phyloP scores from a whole-genome alignment of 768 basidiomycete genomes.

The Clathrus columnatus region DNA sequence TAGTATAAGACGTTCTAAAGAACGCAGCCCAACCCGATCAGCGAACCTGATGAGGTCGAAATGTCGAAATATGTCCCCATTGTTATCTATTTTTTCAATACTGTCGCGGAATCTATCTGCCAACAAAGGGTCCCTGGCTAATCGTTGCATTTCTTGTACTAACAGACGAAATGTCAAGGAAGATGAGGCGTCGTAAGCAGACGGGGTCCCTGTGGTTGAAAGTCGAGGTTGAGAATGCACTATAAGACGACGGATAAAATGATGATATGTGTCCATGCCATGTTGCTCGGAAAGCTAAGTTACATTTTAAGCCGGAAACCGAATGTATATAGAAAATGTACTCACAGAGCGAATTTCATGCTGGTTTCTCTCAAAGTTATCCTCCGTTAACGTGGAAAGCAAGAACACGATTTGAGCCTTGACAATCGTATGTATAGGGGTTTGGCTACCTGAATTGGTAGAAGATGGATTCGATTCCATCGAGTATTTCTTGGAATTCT shows the following conservation, averaged over 20 bases:
- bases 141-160: conserved; percentile 79
- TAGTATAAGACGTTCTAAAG: conserved; percentile 72
- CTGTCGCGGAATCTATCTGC: conserved; percentile 88
- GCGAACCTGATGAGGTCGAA: conserved; percentile 79
- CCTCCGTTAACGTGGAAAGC: conserved; percentile 91
- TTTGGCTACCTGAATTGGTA: conserved; percentile 10
- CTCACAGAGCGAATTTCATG: conserved; percentile 90
- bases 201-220: conserved; percentile 45
- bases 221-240: conserved; percentile 75
- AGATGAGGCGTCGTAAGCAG: conserved; percentile 65
- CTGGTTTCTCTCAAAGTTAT: conserved; percentile 92
- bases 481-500: background rate
- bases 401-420: conserved; percentile 98
- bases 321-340: conserved; percentile 14
- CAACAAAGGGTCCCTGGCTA: conserved; percentile 83
- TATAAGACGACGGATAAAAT: conserved; percentile 95
- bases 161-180: conserved; percentile 77
- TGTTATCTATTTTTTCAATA: conserved; percentile 68
- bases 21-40: conserved; percentile 71
- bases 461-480: conserved; percentile 9
- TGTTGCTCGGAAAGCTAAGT: conserved; percentile 89
- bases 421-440: conserved; percentile 74
- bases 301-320: conserved; percentile 14
- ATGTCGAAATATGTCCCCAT: conserved; percentile 66
- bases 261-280: conserved; percentile 93